A percentile compares a stretch with the other conserved stretches of the same genome.
phyloP scores from a whole-genome alignment of 805 yeast genomes.

The Debaryomyces hansenii region DNA sequence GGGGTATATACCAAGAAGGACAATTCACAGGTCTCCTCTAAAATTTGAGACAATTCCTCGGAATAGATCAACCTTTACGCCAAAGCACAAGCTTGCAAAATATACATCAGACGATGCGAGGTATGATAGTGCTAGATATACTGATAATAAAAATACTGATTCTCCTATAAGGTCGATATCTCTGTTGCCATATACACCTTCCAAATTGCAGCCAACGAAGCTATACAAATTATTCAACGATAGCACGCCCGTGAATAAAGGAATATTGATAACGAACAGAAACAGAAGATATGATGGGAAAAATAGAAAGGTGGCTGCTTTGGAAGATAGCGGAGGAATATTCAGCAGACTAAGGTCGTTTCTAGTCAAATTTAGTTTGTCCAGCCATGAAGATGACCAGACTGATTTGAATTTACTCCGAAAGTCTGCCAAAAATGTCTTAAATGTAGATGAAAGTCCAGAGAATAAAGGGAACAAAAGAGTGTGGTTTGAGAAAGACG shows the following conservation, averaged over 20 bases:
- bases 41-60: not conserved
- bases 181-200: constrained; percentile 5
- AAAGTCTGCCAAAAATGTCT: constrained; percentile 14
- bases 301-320: not conserved
- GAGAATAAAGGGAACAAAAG: constrained; percentile 7
- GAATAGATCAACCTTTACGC: not conserved
- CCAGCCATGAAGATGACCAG: constrained; percentile 12
- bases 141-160: not conserved
- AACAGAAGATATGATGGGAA: constrained; percentile 2
- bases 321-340: constrained; percentile 2
- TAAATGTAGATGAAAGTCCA: constrained; percentile 7
- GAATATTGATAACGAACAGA: constrained; percentile 1
- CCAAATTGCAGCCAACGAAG: constrained; percentile 7
- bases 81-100: not conserved
- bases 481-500: constrained; percentile 12
- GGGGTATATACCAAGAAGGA: constrained; percentile 3
- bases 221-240: constrained; percentile 11
- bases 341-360: constrained; percentile 12
- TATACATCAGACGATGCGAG: not conserved
- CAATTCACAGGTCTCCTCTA: constrained; percentile 3
- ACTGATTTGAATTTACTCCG: constrained; percentile 13
- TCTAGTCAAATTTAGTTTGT: constrained; percentile 12
- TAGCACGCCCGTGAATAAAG: constrained; percentile 1
- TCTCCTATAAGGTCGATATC: constrained; percentile 1
- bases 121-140: not conserved